A percentile compares a stretch with the other conserved stretches of the same genome.
Evolutionary conservation across 768 basidiomycete genomes (phyloP).

Genomic region (Rossbeevera mucosa): DNA sequence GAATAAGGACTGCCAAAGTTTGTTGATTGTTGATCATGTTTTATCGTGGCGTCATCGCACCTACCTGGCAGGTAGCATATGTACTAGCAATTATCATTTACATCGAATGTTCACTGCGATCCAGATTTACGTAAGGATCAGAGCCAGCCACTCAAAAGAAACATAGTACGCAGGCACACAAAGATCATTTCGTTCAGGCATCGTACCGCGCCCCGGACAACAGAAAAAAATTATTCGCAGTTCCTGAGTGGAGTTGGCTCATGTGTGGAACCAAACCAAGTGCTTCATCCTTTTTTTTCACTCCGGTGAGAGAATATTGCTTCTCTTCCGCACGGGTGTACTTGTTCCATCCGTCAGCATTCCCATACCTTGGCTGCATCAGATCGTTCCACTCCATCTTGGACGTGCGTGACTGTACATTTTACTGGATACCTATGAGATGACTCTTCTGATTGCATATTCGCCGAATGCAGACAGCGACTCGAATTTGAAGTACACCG

Average conservation of each 20-base stretch:
- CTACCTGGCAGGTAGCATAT: not conserved
- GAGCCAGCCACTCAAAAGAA: too few species aligned
- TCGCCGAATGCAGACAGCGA: not conserved
- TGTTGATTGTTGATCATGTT: not conserved
- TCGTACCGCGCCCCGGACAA: not conserved
- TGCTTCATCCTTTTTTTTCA: not conserved
- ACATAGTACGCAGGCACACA: too few species aligned
- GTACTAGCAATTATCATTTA: too few species aligned
- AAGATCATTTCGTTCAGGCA: not conserved
- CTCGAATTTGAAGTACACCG: not conserved
- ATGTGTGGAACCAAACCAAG: not conserved
- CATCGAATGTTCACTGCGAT: too few species aligned
- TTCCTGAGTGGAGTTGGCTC: not conserved
- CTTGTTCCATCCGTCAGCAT: not conserved
- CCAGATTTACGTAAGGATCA: too few species aligned
- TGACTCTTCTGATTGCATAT: not conserved
- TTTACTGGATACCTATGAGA: not conserved
- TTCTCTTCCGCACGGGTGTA: not conserved
- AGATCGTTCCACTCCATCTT: not conserved
- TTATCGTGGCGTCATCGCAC: not conserved
- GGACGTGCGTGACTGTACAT: not conserved
- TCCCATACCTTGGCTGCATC: not conserved
- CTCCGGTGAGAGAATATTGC: not conserved
- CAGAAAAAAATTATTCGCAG: not conserved
- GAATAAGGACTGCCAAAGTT: slow-evolving; percentile 16